Conservation (phyloP, 2,329 filamentous ascomycete genomes). For the Paracoccidioides brasiliensis region DNA sequence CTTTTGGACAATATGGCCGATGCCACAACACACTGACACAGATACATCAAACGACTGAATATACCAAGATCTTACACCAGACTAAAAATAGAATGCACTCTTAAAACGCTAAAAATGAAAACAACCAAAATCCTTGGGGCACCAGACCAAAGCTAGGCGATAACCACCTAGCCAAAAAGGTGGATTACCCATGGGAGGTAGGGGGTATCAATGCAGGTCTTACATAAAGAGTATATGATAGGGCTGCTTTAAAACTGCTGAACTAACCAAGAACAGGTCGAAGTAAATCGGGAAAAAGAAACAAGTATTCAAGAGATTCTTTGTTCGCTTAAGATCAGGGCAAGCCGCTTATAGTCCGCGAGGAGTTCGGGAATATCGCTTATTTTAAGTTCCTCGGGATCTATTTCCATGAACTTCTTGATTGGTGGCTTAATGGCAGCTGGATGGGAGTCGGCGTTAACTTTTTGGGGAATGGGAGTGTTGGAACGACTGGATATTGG, state of each 20-base stretch:
- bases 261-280: neutral
- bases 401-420: slow-evolving; percentile 59
- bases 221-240: neutral
- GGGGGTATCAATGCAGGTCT: neutral
- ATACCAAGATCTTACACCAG: no score
- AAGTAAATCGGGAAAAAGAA: neutral
- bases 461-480: slow-evolving; percentile 12
- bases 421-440: slow-evolving; percentile 41
- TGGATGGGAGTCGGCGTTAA: slow-evolving; percentile 35
- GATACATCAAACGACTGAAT: no score
- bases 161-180: neutral
- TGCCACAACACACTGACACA: no score
- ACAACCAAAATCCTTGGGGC: neutral
- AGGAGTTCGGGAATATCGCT: slow-evolving; percentile 61
- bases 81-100: neutral
- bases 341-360: slow-evolving; percentile 61
- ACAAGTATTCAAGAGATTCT: neutral
- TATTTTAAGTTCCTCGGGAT: slow-evolving; percentile 55
- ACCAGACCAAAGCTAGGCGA: neutral
- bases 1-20: no score
- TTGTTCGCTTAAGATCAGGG: slow-evolving; percentile 46
- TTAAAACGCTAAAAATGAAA: neutral
- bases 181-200: neutral
- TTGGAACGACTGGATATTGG: slow-evolving; percentile 42
- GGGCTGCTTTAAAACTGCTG: no score